Evolutionary conservation across 1,284 basidiomycete species (phyloP).

Genomic region (Cryptococcus jaspeensis): DNA sequence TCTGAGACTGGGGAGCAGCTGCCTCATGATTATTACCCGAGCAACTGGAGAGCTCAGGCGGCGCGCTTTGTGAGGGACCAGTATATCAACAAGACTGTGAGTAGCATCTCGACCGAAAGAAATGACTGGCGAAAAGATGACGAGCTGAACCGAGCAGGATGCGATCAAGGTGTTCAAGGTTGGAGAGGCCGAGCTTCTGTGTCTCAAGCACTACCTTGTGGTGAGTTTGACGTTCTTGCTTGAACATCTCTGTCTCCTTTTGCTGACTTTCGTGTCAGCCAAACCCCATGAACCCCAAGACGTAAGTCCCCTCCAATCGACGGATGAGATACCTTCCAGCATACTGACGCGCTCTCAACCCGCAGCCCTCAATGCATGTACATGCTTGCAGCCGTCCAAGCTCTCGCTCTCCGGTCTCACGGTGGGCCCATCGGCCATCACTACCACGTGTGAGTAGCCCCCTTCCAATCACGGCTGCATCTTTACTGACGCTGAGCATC

Average conservation of each 20-base stretch:
- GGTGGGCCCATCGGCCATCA: conserved; percentile 23
- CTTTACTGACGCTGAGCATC: neutral
- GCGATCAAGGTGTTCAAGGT: conserved; percentile 27
- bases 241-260: neutral
- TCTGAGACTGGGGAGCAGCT: neutral
- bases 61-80: conserved; percentile 4
- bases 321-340: neutral
- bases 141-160: conserved; percentile 9
- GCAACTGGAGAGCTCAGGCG: conserved; percentile 10
- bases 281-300: conserved; percentile 18
- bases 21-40: conserved; percentile 23
- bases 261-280: conserved; percentile 9
- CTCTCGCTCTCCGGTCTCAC: conserved; percentile 27
- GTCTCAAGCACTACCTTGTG: conserved; percentile 24
- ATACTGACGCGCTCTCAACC: neutral
- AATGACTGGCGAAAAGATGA: neutral
- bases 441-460: conserved; percentile 17
- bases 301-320: conserved; percentile 11
- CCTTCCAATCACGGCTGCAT: neutral
- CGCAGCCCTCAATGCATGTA: conserved; percentile 14
- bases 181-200: conserved; percentile 26
- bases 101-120: neutral
- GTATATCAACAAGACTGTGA: conserved; percentile 26
- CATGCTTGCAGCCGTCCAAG: conserved; percentile 20
- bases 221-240: conserved; percentile 18